Evolutionary conservation across 345 rosid species (phyloP).

Genomic region (Dovyalis caffra): DNA sequence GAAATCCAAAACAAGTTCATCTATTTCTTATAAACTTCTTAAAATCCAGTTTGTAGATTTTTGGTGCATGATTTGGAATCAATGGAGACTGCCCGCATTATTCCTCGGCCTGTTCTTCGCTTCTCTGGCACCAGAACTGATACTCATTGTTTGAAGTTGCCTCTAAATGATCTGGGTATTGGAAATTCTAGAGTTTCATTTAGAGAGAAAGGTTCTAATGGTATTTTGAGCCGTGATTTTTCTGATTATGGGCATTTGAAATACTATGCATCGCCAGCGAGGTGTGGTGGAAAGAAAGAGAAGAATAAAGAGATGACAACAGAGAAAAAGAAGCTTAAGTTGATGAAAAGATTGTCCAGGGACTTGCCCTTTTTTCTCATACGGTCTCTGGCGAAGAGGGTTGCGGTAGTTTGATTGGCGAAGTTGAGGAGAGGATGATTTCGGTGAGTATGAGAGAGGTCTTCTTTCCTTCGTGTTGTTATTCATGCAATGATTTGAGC

Average conservation of each 20-base stretch:
- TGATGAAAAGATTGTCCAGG: conserved; percentile 23
- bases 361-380: conserved; percentile 11
- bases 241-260: conserved; percentile 8
- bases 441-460: conserved; percentile 3
- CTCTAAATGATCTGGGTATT: background rate
- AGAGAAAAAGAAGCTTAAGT: conserved; percentile 16
- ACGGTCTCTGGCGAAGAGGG: background rate
- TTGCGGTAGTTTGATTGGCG: background rate
- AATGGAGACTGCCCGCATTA: conserved; percentile 12
- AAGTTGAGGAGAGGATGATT: conserved; percentile 9
- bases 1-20: background rate
- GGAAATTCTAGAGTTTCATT: background rate
- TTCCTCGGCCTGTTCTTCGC: background rate
- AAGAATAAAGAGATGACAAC: conserved; percentile 16
- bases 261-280: conserved; percentile 4
- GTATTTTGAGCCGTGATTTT: conserved; percentile 4
- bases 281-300: conserved; percentile 7
- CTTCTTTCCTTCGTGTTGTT: background rate
- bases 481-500: background rate
- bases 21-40: background rate
- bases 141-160: background rate
- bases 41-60: background rate
- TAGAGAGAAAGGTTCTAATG: background rate
- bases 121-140: background rate
- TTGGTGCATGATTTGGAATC: too few relatives aligned